Evolutionary conservation across 495 filamentous ascomycete species (phyloP).

Genomic region (Penicillium ochrochloron): DNA sequence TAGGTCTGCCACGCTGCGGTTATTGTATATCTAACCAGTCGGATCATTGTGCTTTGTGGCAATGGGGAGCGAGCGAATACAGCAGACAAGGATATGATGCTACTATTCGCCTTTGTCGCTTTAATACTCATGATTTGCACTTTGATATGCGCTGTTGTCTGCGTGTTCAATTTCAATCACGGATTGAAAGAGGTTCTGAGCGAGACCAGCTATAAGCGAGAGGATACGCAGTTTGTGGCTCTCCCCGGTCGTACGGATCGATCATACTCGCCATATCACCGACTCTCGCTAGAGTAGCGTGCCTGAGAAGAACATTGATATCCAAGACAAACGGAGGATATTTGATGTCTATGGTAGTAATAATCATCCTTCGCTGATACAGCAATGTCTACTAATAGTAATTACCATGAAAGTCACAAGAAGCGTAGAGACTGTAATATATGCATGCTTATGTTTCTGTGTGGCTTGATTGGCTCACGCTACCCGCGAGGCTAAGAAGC

Average conservation of each 20-base stretch:
- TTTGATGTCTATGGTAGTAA: not conserved
- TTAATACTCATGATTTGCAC: conserved; percentile 17
- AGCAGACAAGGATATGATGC: conserved; percentile 27
- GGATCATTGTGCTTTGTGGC: conserved; percentile 25
- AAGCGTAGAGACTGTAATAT: not conserved
- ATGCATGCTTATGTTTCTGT: conserved; percentile 12
- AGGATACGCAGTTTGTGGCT: conserved; percentile 5
- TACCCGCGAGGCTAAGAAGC: conserved; percentile 1
- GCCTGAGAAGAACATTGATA: not conserved
- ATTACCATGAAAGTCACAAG: not conserved
- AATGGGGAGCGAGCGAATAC: conserved; percentile 14
- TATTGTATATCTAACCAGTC: conserved; percentile 26
- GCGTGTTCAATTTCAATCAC: conserved; percentile 23
- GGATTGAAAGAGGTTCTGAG: conserved; percentile 14
- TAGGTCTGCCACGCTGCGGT: conserved; percentile 24
- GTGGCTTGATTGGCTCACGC: conserved; percentile 12
- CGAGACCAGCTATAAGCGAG: not conserved
- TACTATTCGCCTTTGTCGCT: conserved; percentile 24
- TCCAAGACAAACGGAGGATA: not conserved
- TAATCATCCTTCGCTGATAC: not conserved
- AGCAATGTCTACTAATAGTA: not conserved
- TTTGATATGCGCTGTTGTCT: conserved; percentile 20
- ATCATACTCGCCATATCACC: not conserved
- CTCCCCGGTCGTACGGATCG: not conserved
- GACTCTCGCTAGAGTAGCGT: conserved; percentile 1